Evolutionary conservation across 2,329 filamentous ascomycete genomes (phyloP).

Genomic region (Aspergillus carbonarius): DNA sequence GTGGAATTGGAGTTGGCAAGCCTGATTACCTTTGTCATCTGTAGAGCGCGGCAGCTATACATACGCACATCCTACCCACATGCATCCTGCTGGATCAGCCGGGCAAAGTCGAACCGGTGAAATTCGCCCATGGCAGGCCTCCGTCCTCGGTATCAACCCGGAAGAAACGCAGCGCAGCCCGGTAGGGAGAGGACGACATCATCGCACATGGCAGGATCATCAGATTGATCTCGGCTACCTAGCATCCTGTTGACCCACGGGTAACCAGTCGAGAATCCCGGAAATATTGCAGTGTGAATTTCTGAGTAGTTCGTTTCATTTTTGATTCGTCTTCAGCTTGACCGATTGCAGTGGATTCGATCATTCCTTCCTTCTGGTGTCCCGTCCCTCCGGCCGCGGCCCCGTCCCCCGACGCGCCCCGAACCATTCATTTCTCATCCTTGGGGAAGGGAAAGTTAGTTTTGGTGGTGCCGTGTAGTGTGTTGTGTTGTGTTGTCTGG

Average conservation of each 20-base stretch:
- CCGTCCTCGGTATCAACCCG: not conserved
- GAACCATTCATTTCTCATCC: no score
- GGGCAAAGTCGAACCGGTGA: not conserved
- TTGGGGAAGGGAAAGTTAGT: no score
- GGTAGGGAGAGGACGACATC: not conserved
- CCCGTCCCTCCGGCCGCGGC: no score
- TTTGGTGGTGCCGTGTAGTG: not conserved
- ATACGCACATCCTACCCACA: not conserved
- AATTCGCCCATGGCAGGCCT: not conserved
- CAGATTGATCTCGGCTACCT: not conserved
- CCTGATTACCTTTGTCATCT: constrained; percentile 2
- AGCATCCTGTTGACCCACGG: not conserved
- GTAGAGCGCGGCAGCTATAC: not conserved
- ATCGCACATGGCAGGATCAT: not conserved
- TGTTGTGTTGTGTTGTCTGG: not conserved
- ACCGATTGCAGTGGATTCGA: no score
- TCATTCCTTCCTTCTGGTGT: no score
- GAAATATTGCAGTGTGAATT: no score
- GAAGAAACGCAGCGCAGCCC: not conserved
- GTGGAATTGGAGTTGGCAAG: not conserved
- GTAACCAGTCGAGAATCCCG: no score
- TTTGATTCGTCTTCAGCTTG: no score
- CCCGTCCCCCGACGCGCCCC: no score
- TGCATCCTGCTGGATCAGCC: not conserved
- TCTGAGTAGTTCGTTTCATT: no score